Percentiles rank a stretch among this genome's conserved stretches.
Evolutionary conservation across 768 basidiomycete species (phyloP).

Genomic region (Artomyces pyxidatus): DNA sequence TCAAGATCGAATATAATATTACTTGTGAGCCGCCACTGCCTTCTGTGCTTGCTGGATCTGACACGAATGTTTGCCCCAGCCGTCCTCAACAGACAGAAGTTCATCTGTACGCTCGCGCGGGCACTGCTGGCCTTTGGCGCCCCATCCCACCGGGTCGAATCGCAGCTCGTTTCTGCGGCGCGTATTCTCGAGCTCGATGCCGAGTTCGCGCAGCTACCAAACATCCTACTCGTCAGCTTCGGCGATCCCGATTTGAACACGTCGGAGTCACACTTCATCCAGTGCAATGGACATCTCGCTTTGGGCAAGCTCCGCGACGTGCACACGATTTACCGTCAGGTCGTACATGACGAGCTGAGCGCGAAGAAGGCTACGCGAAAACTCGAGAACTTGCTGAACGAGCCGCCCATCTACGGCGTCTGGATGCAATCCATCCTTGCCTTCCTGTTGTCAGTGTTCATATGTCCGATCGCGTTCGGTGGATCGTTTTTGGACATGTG

Average conservation of each 20-base stretch:
- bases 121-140: conserved; percentile 88
- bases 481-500: conserved; percentile 80
- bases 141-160: conserved; percentile 90
- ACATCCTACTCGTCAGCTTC: conserved; percentile 78
- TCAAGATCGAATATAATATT: conserved; percentile 66
- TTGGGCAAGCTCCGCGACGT: conserved; percentile 80
- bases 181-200: conserved; percentile 84
- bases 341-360: conserved; percentile 86
- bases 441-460: conserved; percentile 61
- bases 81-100: conserved; percentile 72
- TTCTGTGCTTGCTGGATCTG: background rate
- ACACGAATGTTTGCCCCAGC: conserved; percentile 33
- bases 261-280: conserved; percentile 83
- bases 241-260: conserved; percentile 81
- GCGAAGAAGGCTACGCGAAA: conserved; percentile 64
- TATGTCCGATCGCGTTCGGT: conserved; percentile 78
- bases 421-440: conserved; percentile 57
- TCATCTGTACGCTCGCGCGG: conserved; percentile 75
- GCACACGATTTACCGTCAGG: conserved; percentile 77
- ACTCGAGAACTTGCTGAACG: conserved; percentile 53
- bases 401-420: conserved; percentile 54
- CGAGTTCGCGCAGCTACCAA: conserved; percentile 80
- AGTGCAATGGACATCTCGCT: conserved; percentile 63
- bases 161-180: conserved; percentile 81
- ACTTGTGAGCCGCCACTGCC: conserved; percentile 46